Evolutionary conservation across 1,139 yeast species (phyloP), one percentile per base, ranked within the genome.

Genomic region (Zygosaccharomyces sapae): DNA sequence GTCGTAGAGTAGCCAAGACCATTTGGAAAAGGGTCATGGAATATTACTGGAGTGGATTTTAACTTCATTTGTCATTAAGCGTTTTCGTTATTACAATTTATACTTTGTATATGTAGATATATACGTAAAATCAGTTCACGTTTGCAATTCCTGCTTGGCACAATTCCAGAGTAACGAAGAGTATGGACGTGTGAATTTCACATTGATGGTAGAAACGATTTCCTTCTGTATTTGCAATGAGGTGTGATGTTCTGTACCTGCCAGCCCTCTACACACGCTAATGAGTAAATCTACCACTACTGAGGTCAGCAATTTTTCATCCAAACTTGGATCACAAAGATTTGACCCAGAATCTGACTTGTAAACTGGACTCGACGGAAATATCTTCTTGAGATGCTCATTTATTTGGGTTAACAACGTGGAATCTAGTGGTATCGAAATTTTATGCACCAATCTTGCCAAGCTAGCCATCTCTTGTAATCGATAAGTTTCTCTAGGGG

Each of bases 1-100:
- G 87, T 2, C 69, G 85, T 55, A 63, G 79, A 53, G 69, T 71
- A 50, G 77, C 81, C 8, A 63, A 65, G 38, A 47, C 51, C 22
- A 45, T 70, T 5, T 72, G 76, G 75, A 55, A 59, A 42, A 41
- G 51, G 12, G 54, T 55, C 12, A 58, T 61, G 54, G 49, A 54
- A 20, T 49, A 49, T 20, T 35, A 47, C 13, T 57, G 57, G 57
- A 40, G 47, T 36, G 46, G 38, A 31, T 12, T n/a, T 19, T 12
- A 12, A 37, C 5, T 8, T 4, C 30, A 4, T 27, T 8, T 18
- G 22, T 37, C 29, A 5, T 22, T 13, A n/a, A 4, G n/a, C n/a
- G n/a, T n/a, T n/a, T n/a, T n/a, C 4, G 7, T 12, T 12, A 22
- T 19, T 16, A 22, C 12, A 22, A n/a, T 10, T 19, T 8, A 19